These are phyloP conservation scores for Hemileccinum rubropunctum DNA, from an alignment of 768 basidiomycete genomes.

Conservation along the genomic window DNA sequence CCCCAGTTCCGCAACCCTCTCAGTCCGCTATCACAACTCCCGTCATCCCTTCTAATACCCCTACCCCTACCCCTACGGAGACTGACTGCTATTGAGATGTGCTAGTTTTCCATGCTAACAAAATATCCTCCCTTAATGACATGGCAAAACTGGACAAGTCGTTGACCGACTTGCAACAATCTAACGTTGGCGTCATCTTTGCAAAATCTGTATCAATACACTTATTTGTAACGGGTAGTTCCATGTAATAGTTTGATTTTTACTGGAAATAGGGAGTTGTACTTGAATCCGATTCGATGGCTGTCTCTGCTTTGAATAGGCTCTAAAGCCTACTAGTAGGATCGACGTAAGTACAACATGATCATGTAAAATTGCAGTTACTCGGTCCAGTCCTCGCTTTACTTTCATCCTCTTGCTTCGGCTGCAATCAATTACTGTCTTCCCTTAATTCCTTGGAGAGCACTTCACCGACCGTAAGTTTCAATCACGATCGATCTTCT, in stretches of 20 bases:
- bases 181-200: neutral
- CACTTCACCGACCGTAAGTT: slow-evolving; percentile 5
- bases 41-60: neutral
- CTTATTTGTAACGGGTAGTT: slow-evolving; percentile 1
- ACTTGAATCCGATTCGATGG: neutral
- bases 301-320: too few relatives aligned
- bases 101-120: slow-evolving; percentile 1
- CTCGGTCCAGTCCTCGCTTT: neutral
- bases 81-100: neutral
- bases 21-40: neutral
- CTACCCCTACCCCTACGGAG: neutral
- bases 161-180: slow-evolving; percentile 14
- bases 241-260: neutral
- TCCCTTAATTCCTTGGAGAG: neutral
- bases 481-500: neutral
- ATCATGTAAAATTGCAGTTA: too few relatives aligned
- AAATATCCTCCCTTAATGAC: neutral
- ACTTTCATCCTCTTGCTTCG: neutral
- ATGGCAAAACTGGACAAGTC: neutral
- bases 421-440: neutral
- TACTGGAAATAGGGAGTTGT: neutral
- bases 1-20: slow-evolving; percentile 1
- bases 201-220: slow-evolving; percentile 14
- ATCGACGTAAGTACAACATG: slow-evolving; percentile 14
- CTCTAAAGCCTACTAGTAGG: too few relatives aligned